Percentiles rank a stretch among this genome's conserved stretches.
These are phyloP conservation scores for Arthrobotrys iridis DNA, from an alignment of 2,329 filamentous ascomycete genomes.

Conservation along the genomic window DNA sequence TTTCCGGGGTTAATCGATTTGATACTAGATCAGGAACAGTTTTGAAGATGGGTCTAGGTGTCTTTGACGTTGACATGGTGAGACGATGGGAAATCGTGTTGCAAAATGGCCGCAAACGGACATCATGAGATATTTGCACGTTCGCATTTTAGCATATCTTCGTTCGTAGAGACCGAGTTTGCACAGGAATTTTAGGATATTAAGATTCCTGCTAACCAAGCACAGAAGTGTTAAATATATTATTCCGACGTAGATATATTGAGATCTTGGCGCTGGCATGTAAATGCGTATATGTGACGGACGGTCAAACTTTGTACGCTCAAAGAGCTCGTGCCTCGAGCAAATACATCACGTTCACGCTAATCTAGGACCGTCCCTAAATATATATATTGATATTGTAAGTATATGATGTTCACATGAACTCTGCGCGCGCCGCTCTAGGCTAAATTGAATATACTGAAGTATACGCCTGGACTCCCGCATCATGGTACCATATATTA, in stretches of 20 bases:
- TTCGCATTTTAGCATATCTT: not conserved
- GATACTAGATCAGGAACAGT: conserved; percentile 36
- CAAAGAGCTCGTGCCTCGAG: too few relatives aligned
- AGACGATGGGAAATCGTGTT: conserved; percentile 15
- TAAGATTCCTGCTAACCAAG: not conserved
- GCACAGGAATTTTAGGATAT: not conserved
- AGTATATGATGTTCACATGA: too few relatives aligned
- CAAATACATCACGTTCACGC: too few relatives aligned
- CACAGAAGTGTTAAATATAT: not conserved
- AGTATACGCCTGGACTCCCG: too few relatives aligned
- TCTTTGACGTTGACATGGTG: not conserved
- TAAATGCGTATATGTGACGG: not conserved
- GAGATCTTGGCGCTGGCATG: not conserved
- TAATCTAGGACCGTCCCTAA: too few relatives aligned
- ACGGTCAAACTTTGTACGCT: too few relatives aligned
- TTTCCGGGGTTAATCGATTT: not conserved
- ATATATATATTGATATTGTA: too few relatives aligned
- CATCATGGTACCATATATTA: too few relatives aligned
- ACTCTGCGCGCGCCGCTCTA: too few relatives aligned
- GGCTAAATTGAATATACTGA: too few relatives aligned
- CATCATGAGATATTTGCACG: conserved; percentile 4
- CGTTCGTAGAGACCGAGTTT: not conserved
- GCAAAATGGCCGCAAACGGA: conserved; percentile 36
- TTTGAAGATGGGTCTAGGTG: not conserved
- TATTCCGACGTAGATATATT: not conserved